A percentile compares a stretch with the other conserved stretches of the same genome.
phyloP scores from a whole-genome alignment of 345 rosid species.

The Turritis glabra region DNA sequence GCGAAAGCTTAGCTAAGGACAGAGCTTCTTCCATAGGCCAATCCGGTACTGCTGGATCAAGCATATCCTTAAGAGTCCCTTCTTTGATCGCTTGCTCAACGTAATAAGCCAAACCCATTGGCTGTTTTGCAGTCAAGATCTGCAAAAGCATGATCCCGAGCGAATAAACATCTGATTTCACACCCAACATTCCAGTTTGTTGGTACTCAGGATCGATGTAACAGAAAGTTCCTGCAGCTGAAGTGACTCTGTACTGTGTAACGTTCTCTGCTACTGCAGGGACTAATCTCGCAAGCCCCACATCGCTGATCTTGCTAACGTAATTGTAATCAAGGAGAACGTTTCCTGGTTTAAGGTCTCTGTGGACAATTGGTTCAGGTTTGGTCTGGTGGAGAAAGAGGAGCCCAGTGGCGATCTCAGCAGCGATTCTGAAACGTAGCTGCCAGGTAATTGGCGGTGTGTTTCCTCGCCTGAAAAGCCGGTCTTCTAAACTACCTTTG shows the following conservation, averaged over 20 bases:
- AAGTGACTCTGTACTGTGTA: slow-evolving; percentile 73
- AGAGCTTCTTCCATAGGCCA: slow-evolving; percentile 81
- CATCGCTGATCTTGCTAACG: slow-evolving; percentile 81
- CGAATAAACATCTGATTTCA: slow-evolving; percentile 86
- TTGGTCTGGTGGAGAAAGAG: slow-evolving; percentile 91
- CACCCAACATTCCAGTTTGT: slow-evolving; percentile 92
- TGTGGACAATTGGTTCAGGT: slow-evolving; percentile 93
- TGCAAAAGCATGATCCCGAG: slow-evolving; percentile 85
- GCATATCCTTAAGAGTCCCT: slow-evolving; percentile 52
- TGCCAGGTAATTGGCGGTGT: slow-evolving; percentile 76
- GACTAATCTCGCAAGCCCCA: slow-evolving; percentile 86
- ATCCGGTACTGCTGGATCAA: slow-evolving; percentile 72
- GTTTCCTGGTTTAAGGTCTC: slow-evolving; percentile 92
- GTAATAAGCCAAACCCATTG: slow-evolving; percentile 77
- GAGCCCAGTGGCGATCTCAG: slow-evolving; percentile 81
- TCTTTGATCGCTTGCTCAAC: slow-evolving; percentile 59
- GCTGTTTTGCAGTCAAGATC: slow-evolving; percentile 69
- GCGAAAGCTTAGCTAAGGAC: slow-evolving; percentile 56
- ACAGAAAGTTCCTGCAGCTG: slow-evolving; percentile 94
- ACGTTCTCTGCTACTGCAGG: slow-evolving; percentile 79
- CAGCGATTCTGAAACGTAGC: slow-evolving; percentile 80
- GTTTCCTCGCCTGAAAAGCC: slow-evolving; percentile 59
- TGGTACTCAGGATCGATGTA: slow-evolving; percentile 97
- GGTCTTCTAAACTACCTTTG: slow-evolving; percentile 83
- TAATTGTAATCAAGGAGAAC: slow-evolving; percentile 77